phyloP scores from a whole-genome alignment of 2,329 filamentous ascomycete genomes.

The Aspergillus aculeatus region DNA sequence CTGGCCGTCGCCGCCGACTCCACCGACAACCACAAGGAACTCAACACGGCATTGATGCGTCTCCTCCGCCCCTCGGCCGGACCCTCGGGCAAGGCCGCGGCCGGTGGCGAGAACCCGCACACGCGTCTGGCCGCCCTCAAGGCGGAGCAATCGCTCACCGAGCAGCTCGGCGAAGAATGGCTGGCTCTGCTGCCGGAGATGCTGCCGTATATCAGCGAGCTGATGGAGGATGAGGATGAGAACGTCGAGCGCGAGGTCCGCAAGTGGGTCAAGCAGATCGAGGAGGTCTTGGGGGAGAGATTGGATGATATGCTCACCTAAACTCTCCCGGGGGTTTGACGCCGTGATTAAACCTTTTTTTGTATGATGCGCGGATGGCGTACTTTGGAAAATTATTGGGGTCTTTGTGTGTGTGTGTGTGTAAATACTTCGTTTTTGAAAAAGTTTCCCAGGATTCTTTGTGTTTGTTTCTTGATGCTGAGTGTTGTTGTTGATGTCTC shows the following conservation, averaged over 20 bases:
- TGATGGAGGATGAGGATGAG: conserved; percentile 96
- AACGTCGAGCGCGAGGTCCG: conserved; percentile 85
- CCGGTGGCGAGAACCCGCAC: conserved; percentile 58
- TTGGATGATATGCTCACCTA: conserved; percentile 90
- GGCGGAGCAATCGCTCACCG: conserved; percentile 76
- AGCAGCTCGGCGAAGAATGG: conserved; percentile 88
- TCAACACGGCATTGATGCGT: conserved; percentile 76
- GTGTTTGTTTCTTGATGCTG: not conserved
- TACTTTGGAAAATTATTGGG: not conserved
- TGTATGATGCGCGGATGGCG: not conserved
- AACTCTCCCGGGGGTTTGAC: not conserved
- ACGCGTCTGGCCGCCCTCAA: conserved; percentile 80
- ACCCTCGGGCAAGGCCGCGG: conserved; percentile 23
- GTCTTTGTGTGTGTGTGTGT: not conserved
- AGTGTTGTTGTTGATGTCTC: not conserved
- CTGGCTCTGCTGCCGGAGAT: conserved; percentile 87
- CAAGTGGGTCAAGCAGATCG: conserved; percentile 86
- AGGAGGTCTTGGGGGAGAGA: conserved; percentile 84
- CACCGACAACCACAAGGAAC: conserved; percentile 83
- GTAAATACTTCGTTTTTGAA: not conserved
- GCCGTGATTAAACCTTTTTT: not conserved
- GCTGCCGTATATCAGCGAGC: conserved; percentile 90
- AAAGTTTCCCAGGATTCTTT: not conserved
- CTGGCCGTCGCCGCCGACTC: conserved; percentile 79
- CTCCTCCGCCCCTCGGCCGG: conserved; percentile 63